Conservation (phyloP, 1,284 basidiomycete genomes). For the Bondarzewia mesenterica region DNA sequence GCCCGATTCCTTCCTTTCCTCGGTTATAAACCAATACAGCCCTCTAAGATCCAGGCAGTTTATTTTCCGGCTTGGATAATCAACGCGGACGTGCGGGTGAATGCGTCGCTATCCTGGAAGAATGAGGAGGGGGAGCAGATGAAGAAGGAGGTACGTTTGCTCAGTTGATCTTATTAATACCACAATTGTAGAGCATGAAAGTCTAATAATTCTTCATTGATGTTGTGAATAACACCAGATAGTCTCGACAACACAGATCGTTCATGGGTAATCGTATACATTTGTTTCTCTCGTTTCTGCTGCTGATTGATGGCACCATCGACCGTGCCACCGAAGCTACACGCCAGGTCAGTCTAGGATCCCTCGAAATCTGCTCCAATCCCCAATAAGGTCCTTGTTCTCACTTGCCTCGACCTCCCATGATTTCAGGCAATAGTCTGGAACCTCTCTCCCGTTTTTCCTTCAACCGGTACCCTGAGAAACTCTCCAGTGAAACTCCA, state of each 20-base stretch:
- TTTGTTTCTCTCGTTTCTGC: neutral
- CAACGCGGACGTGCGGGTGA: constrained; percentile 40
- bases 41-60: constrained; percentile 30
- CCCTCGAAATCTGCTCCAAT: too few species aligned
- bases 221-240: neutral
- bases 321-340: neutral
- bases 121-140: neutral
- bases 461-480: constrained; percentile 11
- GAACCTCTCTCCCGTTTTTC: constrained; percentile 24
- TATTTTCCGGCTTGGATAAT: constrained; percentile 59
- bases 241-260: neutral
- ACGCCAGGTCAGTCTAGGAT: neutral
- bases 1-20: constrained; percentile 15
- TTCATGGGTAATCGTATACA: neutral
- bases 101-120: constrained; percentile 1
- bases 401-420: neutral
- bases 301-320: neutral
- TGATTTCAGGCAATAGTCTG: constrained; percentile 14
- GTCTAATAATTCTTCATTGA: neutral
- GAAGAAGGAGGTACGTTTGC: neutral
- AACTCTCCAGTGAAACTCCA: neutral
- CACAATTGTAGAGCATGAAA: neutral
- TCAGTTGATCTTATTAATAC: neutral
- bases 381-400: too few species aligned
- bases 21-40: constrained; percentile 19